Evolutionary conservation across 768 basidiomycete species (phyloP), one percentile per base, ranked within the genome.

Genomic region (Hypholoma sublateritium): DNA sequence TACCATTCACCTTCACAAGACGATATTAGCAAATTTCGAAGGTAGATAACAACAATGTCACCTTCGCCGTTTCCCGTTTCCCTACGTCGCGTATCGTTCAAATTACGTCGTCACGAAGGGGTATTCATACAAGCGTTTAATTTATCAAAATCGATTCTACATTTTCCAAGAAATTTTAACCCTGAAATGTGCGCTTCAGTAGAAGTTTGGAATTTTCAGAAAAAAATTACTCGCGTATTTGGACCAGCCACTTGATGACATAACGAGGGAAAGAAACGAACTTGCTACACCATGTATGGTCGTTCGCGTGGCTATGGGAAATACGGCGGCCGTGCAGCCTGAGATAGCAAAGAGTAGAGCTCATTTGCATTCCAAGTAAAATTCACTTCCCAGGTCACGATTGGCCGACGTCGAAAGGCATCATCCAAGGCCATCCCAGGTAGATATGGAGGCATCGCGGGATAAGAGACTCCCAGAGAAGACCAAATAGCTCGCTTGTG

Each of bases 261-360:
- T 58, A 61, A 48, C 58, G 57, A 61, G 60, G 50, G 59, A 59
- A 61, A 58, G 41, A 52, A 13, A 57, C 53, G 28, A 32, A 43
- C n/a, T 44, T 19, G 21, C 45, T 34, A 16, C 46, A 35, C 50
- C 39, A 50, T 58, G 51, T 56, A 46, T 53, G 54, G 55, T 53
- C 46, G 51, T 59, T 64, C 58, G 59, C 62, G 56, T 64, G 62
- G 59, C 55, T 57, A 55, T 64, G 62, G 62, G 62, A 61, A 63
- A 59, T 32, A 42, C 55, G 55, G 53, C 55, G 22, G 52, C 59
- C 62, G 43, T 17, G 56, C 42, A 50, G 43, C 44, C 32, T 39
- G 50, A 52, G 54, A 47, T 45, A 44, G 11, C 44, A 52, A 25
- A 58, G 43, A 57, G 56, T 56, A 36, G 58, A 58, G 58, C 25